Base-by-base conservation (phyloP, 352 stramenopile genomes). In the Detonula confervacea region DNA sequence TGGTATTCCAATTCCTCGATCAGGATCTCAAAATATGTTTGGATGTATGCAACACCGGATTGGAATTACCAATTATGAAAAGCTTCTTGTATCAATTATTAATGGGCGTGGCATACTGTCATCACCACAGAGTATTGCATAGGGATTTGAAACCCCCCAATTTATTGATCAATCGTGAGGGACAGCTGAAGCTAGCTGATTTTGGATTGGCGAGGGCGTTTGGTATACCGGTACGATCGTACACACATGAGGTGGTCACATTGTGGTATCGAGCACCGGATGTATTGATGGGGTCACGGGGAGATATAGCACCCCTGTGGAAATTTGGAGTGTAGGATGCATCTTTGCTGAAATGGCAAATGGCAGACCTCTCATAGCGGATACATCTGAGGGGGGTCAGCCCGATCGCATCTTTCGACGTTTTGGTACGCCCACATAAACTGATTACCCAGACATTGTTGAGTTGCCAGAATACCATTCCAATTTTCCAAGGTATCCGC, bases 1-100 rank as follows among this genome's bases (percentile, higher is more conserved):
- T 99, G 14, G 98, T 99, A 16, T 99, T 99, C 87, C 98, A 99
- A 91, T 99, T 98, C 87, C 86, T 99, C 24, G 98, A 99, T 84
- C 96, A 99, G 86, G 98, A 99, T 87, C 91, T 99, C 16, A 99
- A 99, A 88, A 99, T 99, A 86, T 99, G 99, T 86, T 89, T 99
- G 29, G 98, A 99, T 80, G 95, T 99, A 44, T 99, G 96, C 84
- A 97, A 99, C 84, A 97, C 96, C 27, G 97, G 97, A 2, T 90
- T 99, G 18, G 97, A 98, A 70, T 54, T 93, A 25, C 86, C 91
- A 24, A 95, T 97, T 49, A 68, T 97, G 3, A 96, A 97, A 83
- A 93, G 93, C n/a, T 99, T 99, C 89, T 83, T 99, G 65, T 99
- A 98, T 86, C 98, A 99, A 91, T 87, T 99, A 25, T 77, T 99